A percentile compares a stretch with the other conserved stretches of the same genome.
phyloP scores from a whole-genome alignment of 2,329 filamentous ascomycete genomes.

The Juglanconis sp. region DNA sequence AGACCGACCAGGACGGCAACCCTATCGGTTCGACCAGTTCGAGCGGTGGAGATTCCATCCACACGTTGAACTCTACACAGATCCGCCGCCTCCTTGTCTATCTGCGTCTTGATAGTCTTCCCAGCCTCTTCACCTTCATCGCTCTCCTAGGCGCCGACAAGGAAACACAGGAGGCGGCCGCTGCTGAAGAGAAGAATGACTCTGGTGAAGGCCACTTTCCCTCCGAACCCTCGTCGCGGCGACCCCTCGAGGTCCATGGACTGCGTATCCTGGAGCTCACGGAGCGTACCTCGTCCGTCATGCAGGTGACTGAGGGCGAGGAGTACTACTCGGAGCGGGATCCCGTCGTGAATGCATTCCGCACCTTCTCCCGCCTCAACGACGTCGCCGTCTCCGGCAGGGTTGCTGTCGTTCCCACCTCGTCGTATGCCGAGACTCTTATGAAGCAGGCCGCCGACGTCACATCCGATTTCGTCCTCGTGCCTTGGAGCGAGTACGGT shows the following conservation, averaged over 20 bases:
- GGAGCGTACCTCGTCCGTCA: constrained; percentile 90
- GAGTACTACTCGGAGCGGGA: constrained; percentile 67
- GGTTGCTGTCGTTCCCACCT: constrained; percentile 74
- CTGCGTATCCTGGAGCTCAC: constrained; percentile 84
- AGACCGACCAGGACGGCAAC: constrained; percentile 77
- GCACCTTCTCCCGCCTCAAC: constrained; percentile 80
- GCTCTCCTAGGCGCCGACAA: constrained; percentile 60
- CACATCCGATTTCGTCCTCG: constrained; percentile 69
- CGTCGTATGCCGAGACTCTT: constrained; percentile 76
- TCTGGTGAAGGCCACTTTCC: constrained; percentile 24
- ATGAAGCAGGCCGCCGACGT: constrained; percentile 67
- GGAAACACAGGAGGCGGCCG: constrained; percentile 22
- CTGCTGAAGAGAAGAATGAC: constrained; percentile 17
- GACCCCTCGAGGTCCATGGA: constrained; percentile 72
- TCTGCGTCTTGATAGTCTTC: constrained; percentile 79
- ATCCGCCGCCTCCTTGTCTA: constrained; percentile 72
- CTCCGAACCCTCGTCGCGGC: constrained; percentile 28
- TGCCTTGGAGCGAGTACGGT: constrained; percentile 88
- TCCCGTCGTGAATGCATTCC: constrained; percentile 87
- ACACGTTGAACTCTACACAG: constrained; percentile 33
- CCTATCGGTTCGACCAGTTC: constrained; percentile 32
- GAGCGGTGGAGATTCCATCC: constrained; percentile 23
- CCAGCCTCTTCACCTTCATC: constrained; percentile 78
- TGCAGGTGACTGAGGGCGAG: constrained; percentile 83
- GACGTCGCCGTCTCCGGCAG: constrained; percentile 80